Conservation (phyloP, 208 protist species). For the Crithidia acanthocephali region DNA sequence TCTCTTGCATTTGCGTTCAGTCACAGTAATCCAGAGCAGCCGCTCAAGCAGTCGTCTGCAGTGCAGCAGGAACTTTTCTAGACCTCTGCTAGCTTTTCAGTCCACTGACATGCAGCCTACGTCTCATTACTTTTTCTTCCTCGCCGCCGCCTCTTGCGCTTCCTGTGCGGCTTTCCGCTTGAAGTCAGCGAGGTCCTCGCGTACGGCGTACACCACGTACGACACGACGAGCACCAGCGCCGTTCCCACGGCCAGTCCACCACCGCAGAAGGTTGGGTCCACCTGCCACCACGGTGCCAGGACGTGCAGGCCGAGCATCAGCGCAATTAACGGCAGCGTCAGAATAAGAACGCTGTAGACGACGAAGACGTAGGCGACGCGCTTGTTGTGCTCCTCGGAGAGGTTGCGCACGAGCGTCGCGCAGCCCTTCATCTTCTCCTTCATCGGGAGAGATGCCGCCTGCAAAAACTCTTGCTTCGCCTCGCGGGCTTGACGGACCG, state of each 20-base stretch:
- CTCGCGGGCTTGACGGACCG: constrained; percentile 34
- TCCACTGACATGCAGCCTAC: too few species aligned
- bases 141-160: constrained; percentile 16
- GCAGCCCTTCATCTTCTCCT: constrained; percentile 59
- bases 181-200: constrained; percentile 36
- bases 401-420: constrained; percentile 42
- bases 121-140: constrained; percentile 55
- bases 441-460: constrained; percentile 44
- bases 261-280: constrained; percentile 63
- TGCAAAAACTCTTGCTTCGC: constrained; percentile 54
- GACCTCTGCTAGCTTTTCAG: too few species aligned
- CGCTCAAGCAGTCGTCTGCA: too few species aligned
- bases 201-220: constrained; percentile 75
- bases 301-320: constrained; percentile 68
- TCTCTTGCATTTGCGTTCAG: too few species aligned
- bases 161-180: neutral
- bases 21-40: too few species aligned
- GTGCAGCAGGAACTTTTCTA: too few species aligned
- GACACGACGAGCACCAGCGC: constrained; percentile 51
- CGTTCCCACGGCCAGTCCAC: constrained; percentile 55
- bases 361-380: constrained; percentile 58
- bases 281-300: constrained; percentile 50
- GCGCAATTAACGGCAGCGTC: constrained; percentile 61
- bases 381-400: constrained; percentile 35
- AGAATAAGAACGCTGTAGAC: constrained; percentile 65